Evolutionary conservation across 306 rosid genomes (phyloP), one percentile per base, ranked within the genome.

Genomic region (Dryas drummondii): DNA sequence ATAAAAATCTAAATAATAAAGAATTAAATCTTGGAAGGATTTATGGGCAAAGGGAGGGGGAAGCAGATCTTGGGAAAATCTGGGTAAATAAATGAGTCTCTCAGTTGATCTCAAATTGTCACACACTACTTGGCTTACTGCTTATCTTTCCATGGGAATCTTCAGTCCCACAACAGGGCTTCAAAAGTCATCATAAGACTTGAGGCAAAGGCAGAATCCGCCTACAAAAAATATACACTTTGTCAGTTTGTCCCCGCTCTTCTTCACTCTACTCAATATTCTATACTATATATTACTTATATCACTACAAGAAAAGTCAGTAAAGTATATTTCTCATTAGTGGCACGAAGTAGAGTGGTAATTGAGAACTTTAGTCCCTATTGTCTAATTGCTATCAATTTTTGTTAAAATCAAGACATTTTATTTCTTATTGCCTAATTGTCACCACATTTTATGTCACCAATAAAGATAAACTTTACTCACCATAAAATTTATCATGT

Each of bases 161-260:
- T 61, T 61, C 14, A 45, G 45, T 60, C 41, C n/a, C 66, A 32
- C 41, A 13, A 60, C 41, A 32, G 1, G 5, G 5, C 19, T 26
- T 45, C 76, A 7, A 45, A 32, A 71, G 66, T 56, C 47, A 57
- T 58, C 58, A 72, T 13, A 32, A 58, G 12, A 72, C 47, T 22
- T 22, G 0, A 22, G 22, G 22, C 22, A 22, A 22, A 72, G 57
- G 68, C 46, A 59, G 16, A 46, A 72, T 57, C 57, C 22, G 26
- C 56, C 37, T 44, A 12, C 69, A 16, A 4, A 42, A 55, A 44
- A 7, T 59, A 57, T 47, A 59, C 10, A 27, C 48, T 32, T 72
- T 72, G 58, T 72, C 68, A n/a, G 16, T 57, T 58, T 72, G 76
- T 72, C 68, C 68, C 68, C 48, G 16, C 9, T 4, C 40, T 17